A percentile compares a stretch with the other conserved stretches of the same genome.
These are phyloP conservation scores for Solanum chacoense DNA, from an alignment of 305 asterid species.

Conservation along the genomic window DNA sequence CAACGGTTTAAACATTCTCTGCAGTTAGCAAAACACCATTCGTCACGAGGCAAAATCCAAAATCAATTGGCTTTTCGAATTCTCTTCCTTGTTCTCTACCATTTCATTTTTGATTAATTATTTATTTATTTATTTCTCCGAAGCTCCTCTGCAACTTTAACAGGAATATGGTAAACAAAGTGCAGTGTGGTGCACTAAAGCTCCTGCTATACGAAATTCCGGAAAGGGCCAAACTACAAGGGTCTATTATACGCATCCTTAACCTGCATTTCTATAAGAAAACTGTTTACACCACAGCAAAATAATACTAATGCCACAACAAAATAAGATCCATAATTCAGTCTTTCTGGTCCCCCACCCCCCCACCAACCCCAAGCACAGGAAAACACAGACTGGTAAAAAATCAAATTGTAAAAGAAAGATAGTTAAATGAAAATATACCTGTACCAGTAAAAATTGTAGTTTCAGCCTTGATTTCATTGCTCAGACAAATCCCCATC, in stretches of 20 bases:
- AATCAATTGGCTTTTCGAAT: neutral
- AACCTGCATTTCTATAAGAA: neutral
- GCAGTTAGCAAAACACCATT: neutral
- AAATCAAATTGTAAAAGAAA: neutral
- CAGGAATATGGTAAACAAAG: neutral
- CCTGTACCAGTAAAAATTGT: constrained; percentile 45
- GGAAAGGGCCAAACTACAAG: too few species aligned
- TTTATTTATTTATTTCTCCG: neutral
- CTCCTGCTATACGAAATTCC: neutral
- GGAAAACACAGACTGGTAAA: neutral
- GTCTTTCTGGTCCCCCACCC: neutral
- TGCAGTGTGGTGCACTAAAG: neutral
- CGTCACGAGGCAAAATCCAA: neutral
- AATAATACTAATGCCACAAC: neutral
- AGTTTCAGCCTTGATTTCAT: constrained; percentile 80
- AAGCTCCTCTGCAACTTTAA: neutral
- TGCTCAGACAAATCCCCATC: constrained; percentile 93
- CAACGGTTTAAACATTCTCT: neutral
- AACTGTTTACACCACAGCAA: neutral
- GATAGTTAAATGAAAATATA: constrained; percentile 11
- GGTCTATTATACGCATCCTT: neutral
- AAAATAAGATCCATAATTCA: neutral
- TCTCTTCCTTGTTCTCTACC: neutral
- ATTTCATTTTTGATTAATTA: neutral
- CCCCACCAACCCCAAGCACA: neutral